Conservation (phyloP, 805 yeast genomes). For the Clavispora santaluciae region DNA sequence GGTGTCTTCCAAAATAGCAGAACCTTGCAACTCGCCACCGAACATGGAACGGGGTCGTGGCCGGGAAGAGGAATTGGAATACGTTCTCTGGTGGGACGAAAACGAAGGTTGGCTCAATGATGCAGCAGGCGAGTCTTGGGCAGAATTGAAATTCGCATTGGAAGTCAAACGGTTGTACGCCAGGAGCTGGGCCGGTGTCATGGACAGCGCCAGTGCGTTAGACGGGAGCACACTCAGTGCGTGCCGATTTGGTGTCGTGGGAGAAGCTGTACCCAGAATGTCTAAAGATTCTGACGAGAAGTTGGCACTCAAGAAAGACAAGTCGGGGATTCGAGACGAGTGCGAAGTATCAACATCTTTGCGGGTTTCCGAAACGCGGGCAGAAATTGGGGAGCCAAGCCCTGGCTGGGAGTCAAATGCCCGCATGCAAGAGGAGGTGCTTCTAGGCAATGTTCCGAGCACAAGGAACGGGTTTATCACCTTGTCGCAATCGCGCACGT, state of each 20-base stretch:
- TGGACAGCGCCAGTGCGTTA: background rate
- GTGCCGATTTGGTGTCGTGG: slow-evolving; percentile 1
- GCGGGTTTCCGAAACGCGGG: background rate
- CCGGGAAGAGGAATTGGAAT: slow-evolving; percentile 9
- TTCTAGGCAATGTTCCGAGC: background rate
- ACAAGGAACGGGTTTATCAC: background rate
- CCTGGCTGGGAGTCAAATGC: background rate
- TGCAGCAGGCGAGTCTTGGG: slow-evolving; percentile 9
- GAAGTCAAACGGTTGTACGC: slow-evolving; percentile 7
- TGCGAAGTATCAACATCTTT: background rate
- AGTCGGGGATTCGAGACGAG: slow-evolving; percentile 14
- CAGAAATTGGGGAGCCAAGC: background rate
- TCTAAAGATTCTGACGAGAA: slow-evolving; percentile 34
- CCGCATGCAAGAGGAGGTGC: background rate
- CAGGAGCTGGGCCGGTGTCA: background rate
- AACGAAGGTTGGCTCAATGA: slow-evolving; percentile 14
- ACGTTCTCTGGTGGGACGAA: slow-evolving; percentile 10
- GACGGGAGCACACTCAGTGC: background rate
- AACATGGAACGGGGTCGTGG: slow-evolving; percentile 34
- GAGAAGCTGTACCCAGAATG: slow-evolving; percentile 5
- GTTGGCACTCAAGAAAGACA: slow-evolving; percentile 34
- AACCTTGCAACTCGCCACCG: slow-evolving; percentile 23
- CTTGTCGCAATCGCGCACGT: background rate
- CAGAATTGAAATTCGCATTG: slow-evolving; percentile 8
- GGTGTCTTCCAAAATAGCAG: slow-evolving; percentile 24